Base-by-base conservation (phyloP, 2,329 filamentous ascomycete genomes). In the Alternaria rosae region DNA sequence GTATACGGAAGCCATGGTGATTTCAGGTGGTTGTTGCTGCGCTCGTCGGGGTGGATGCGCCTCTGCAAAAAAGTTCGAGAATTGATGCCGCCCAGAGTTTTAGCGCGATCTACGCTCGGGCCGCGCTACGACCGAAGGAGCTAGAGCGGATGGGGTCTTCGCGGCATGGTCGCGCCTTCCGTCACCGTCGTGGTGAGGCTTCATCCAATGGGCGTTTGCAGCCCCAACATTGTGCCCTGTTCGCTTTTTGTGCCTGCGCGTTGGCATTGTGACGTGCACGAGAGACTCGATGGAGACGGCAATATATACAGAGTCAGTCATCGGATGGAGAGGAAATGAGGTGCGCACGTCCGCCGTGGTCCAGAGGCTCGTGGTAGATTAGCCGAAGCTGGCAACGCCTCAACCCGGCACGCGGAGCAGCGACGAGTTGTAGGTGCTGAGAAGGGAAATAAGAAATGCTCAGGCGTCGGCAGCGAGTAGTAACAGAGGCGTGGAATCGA, bases 1-100 rank as follows among this genome's bases (percentile, higher is more conserved):
- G 82, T 87, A 87, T 59, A 87, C 85, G 30, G 86, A 79, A 32
- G 85, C 83, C 85, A 87, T 87, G 60, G 67, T 70, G 69, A 57
- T 41, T 52, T 43, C 26, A 48, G 54, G 44, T 26, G 56, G 69
- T 60, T 66, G 61, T 55, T 59, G 64, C 21, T 55, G 69, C 57
- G 43, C 54, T 50, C 62, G 45, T 65, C 59, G 57, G 53, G 54
- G 51, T 59, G 53, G 58, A 41, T 44, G 54, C 60, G 69, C 54
- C 52, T 59, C 57, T 59, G 55, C 28, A 44, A 67, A 71, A 67
- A 67, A 66, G 65, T 69, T 72, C 44, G 69, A 69, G 66, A 70
- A 71, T 73, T 70, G 63, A 70, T 69, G 47, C 23, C 48, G 71
- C 70, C 73, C 59, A 72, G 68, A 50, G 42, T 57, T 63, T 63